These are phyloP conservation scores for Hypsizygus marmoreus DNA, from an alignment of 768 basidiomycete species.

Conservation along the genomic window DNA sequence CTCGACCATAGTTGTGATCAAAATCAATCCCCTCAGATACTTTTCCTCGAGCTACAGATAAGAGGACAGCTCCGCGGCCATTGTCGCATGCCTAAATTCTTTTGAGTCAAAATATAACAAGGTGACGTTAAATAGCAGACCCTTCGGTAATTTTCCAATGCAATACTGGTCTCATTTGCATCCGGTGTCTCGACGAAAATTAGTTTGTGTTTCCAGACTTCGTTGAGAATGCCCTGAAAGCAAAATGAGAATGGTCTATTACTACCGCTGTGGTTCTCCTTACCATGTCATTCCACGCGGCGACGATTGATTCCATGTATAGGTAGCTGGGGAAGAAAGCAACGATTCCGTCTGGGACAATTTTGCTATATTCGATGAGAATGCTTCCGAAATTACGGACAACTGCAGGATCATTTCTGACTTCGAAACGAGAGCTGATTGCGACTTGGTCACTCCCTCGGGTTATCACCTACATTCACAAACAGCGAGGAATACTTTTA, in stretches of 20 bases:
- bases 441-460: constrained; percentile 98
- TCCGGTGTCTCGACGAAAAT: constrained; percentile 99
- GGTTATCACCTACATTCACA: constrained; percentile 90
- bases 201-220: constrained; percentile 99
- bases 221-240: constrained; percentile 90
- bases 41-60: constrained; percentile 98
- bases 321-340: constrained; percentile 99
- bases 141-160: constrained; percentile 94
- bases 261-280: constrained; percentile 30
- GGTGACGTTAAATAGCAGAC: constrained; percentile 40
- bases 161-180: constrained; percentile 97
- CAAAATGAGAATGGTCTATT: background rate
- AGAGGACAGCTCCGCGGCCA: constrained; percentile 92
- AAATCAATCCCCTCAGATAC: constrained; percentile 99
- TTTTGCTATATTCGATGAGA: constrained; percentile 96
- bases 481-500: no score
- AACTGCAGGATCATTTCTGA: constrained; percentile 97
- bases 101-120: constrained; percentile 7
- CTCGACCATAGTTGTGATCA: constrained; percentile 98
- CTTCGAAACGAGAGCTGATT: constrained; percentile 97
- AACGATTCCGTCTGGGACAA: constrained; percentile 97
- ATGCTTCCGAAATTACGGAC: constrained; percentile 99
- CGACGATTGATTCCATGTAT: constrained; percentile 99
- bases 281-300: constrained; percentile 99
- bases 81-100: constrained; percentile 97